Evolutionary conservation across 1,284 basidiomycete species (phyloP).

Genomic region (Schizopora paradoxa): DNA sequence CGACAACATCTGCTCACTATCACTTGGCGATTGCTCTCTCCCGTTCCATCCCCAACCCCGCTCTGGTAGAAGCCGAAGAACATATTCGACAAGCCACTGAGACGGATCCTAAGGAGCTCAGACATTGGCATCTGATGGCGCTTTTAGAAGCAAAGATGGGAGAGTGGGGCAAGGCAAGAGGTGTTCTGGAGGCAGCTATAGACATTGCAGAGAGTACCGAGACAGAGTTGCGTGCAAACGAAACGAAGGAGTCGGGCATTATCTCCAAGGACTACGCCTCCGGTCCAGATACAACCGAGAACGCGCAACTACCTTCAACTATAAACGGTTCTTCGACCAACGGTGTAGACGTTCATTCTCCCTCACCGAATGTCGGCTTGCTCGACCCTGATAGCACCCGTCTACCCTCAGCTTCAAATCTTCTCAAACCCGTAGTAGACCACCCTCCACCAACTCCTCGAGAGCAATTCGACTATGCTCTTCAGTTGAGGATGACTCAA

Average conservation of each 20-base stretch:
- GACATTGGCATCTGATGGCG: conserved; percentile 91
- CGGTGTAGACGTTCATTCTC: conserved; percentile 16
- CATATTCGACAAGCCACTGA: conserved; percentile 76
- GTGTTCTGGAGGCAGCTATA: conserved; percentile 71
- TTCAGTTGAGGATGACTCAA: conserved; percentile 87
- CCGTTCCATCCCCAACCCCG: conserved; percentile 56
- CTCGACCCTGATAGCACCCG: conserved; percentile 31
- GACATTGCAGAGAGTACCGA: conserved; percentile 43
- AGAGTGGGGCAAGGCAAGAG: conserved; percentile 76
- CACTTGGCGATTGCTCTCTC: conserved; percentile 78
- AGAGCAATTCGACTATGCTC: conserved; percentile 71
- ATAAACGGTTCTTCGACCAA: conserved; percentile 6
- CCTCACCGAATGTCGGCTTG: conserved; percentile 23
- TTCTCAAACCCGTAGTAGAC: conserved; percentile 52
- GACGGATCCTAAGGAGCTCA: conserved; percentile 63
- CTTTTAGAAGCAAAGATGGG: conserved; percentile 76
- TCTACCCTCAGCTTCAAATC: conserved; percentile 42
- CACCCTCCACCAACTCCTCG: conserved; percentile 47
- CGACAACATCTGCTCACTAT: conserved; percentile 65
- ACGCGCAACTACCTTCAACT: conserved; percentile 9
- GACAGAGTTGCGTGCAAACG: conserved; percentile 30
- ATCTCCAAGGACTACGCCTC: conserved; percentile 6
- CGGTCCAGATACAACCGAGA: not conserved
- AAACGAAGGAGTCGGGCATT: conserved; percentile 16
- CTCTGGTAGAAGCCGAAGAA: conserved; percentile 63